Evolutionary conservation across 257 asterid genomes (phyloP), one percentile per base, ranked within the genome.

Genomic region (Solanum chmielewskii): DNA sequence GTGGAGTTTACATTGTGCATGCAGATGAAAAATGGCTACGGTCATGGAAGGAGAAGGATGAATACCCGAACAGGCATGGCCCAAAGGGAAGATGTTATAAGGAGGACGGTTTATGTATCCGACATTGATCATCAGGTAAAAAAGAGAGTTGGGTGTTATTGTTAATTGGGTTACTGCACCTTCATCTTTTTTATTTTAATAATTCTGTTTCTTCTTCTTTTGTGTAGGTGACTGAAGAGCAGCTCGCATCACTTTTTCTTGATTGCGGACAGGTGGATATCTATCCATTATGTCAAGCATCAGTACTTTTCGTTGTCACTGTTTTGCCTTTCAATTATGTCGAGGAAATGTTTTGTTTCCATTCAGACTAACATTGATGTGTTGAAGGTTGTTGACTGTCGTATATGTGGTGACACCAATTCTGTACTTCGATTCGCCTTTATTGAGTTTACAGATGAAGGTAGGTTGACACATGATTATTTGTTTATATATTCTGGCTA

Each of bases 341-440:
- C 7, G 47, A 11, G 59, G 31, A 31, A n/a, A 20, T 35, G 69
- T 20, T 37, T 73, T 69, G 87, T 82, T 78, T 45, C 29, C 44
- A 80, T 29, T 29, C 68, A 29, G 85, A 16, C 66, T 18, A 80
- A 18, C 42, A 62, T 29, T 27, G 42, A 80, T 9, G 13, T 86
- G n/a, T 18, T 78, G 84, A 91, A 93, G 94, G 96, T 93, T 64
- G 94, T 92, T 84, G 96, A 93, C 80, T 92, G 93, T 86, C 93
- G 96, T n/a, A 92, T 92, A 21, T 93, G 94, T 86, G 94, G 95
- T 10, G 96, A 93, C 89, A 93, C 95, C 64, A 92, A 92, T 77
- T 93, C 96, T 73, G 94, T 92, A 6, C 96, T 93, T 87, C 94
- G 95, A 83, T 93, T 93, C 87, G 96, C 96, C 31, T 92, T 93